Evolutionary conservation across 352 stramenopile genomes (phyloP).

Genomic region (Phytophthora tentaculata): DNA sequence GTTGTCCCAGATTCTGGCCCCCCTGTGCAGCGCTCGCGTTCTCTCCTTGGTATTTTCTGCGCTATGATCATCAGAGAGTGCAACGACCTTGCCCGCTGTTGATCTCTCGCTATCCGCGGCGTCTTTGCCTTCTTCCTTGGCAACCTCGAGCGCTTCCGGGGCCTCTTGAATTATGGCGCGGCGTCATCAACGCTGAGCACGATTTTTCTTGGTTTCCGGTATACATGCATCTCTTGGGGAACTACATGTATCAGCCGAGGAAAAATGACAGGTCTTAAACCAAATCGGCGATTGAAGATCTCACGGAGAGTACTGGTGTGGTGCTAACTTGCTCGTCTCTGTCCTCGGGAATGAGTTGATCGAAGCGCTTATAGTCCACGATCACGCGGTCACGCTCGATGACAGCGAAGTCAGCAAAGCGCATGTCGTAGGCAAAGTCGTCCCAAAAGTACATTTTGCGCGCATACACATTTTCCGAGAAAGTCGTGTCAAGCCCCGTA

Average conservation of each 20-base stretch:
- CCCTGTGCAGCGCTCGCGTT: neutral
- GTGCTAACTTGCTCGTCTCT: slow-evolving; percentile 33
- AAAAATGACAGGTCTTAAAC: too few species aligned
- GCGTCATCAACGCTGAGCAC: neutral
- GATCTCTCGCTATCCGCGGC: neutral
- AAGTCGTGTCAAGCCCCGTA: slow-evolving; percentile 85
- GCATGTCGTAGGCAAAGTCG: slow-evolving; percentile 83
- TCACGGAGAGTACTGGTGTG: slow-evolving; percentile 29
- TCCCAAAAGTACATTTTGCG: slow-evolving; percentile 91
- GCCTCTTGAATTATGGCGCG: neutral
- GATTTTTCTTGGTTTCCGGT: too few species aligned
- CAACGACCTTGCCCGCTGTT: neutral
- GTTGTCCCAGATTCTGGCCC: neutral
- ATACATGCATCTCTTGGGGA: too few species aligned
- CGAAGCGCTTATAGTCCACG: slow-evolving; percentile 77
- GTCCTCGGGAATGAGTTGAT: slow-evolving; percentile 52
- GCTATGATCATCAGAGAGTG: neutral
- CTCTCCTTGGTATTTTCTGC: neutral
- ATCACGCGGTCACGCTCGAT: slow-evolving; percentile 69
- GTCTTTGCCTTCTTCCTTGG: too few species aligned
- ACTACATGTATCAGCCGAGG: too few species aligned
- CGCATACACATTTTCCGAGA: slow-evolving; percentile 86
- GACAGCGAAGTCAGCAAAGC: slow-evolving; percentile 80
- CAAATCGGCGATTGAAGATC: slow-evolving; percentile 19
- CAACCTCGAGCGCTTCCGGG: too few species aligned